Evolutionary conservation across 169 alveolate genomes (phyloP).

Genomic region (Plasmodium sp.): DNA sequence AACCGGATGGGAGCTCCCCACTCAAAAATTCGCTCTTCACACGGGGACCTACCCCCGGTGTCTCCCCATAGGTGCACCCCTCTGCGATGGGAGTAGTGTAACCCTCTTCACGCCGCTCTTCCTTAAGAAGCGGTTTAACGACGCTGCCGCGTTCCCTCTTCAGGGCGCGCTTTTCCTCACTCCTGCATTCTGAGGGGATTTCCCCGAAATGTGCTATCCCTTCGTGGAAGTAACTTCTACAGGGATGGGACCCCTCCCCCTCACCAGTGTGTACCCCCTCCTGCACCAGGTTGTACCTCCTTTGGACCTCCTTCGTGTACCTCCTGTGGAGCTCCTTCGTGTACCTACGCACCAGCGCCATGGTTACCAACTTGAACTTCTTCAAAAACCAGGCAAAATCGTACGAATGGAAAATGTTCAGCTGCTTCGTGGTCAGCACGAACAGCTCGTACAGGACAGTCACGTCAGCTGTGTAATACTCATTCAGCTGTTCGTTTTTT

Average conservation of each 20-base stretch:
- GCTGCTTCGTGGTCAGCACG: slow-evolving; percentile 25
- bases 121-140: not conserved
- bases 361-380: slow-evolving; percentile 59
- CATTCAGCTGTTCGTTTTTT: slow-evolving; percentile 17
- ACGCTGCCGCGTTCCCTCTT: not conserved
- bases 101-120: not conserved
- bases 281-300: no score
- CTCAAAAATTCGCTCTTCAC: not conserved
- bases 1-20: no score
- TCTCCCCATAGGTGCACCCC: not conserved
- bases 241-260: no score
- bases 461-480: slow-evolving; percentile 33
- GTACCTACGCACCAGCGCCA: slow-evolving; percentile 43
- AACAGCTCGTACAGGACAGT: slow-evolving; percentile 47
- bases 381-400: slow-evolving; percentile 59
- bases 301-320: slow-evolving; percentile 31
- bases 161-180: not conserved
- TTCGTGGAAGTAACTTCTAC: not conserved
- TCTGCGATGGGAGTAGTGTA: not conserved
- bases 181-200: not conserved
- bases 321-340: slow-evolving; percentile 28
- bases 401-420: slow-evolving; percentile 34
- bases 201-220: not conserved
- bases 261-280: not conserved
- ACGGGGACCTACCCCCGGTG: not conserved